Percentiles rank a stretch among this genome's conserved stretches.
Evolutionary conservation across 805 yeast genomes (phyloP).

Genomic region (Hanseniaspora singularis): DNA sequence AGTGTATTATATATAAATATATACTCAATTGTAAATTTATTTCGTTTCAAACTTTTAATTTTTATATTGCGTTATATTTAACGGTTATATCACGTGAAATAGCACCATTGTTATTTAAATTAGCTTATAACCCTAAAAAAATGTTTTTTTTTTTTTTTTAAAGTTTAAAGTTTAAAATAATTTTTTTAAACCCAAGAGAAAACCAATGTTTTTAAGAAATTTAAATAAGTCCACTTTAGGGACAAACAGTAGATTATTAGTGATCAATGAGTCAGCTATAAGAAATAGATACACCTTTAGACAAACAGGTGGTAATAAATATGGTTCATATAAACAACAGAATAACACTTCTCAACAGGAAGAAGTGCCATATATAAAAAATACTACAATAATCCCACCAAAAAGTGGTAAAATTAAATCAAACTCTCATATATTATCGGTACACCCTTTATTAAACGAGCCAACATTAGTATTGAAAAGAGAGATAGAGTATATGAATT

Average conservation of each 20-base stretch:
- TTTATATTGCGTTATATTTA: no score
- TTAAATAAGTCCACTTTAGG: not conserved
- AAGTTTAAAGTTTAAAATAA: no score
- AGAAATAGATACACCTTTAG: constrained; percentile 4
- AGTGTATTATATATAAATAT: not conserved
- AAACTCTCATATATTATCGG: not conserved
- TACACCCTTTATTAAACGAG: constrained; percentile 36
- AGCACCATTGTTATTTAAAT: no score
- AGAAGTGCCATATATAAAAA: not conserved
- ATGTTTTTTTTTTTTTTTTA: no score
- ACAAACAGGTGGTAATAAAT: not conserved
- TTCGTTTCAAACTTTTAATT: no score
- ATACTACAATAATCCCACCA: constrained; percentile 5
- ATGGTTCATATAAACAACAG: not conserved
- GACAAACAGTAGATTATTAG: not conserved
- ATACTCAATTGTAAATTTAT: no score
- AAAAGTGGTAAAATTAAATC: not conserved
- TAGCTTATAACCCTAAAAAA: no score
- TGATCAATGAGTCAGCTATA: not conserved
- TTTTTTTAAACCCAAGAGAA: no score
- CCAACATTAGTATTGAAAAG: constrained; percentile 84
- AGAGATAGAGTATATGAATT: constrained; percentile 76
- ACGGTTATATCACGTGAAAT: no score
- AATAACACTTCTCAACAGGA: not conserved
- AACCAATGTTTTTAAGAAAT: no score